These are phyloP conservation scores for Gracilaria caudata DNA, from an alignment of 23 red algal genomes.

Conservation along the genomic window DNA sequence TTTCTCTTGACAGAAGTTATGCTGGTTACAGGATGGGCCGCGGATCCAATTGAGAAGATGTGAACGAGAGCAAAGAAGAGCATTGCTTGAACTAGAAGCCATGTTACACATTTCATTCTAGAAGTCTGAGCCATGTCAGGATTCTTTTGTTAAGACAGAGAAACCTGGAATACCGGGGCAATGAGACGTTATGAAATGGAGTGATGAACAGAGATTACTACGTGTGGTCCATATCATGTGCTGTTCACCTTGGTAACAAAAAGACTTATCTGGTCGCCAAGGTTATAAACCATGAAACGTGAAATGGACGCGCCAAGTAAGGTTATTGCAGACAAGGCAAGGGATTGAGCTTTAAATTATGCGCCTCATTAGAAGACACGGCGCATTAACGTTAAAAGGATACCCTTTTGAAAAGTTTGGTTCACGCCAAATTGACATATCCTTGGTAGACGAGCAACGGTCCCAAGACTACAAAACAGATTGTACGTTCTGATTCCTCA, in stretches of 20 bases:
- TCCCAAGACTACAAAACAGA: too few relatives aligned
- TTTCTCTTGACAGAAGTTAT: background rate
- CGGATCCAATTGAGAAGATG: background rate
- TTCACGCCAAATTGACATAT: too few relatives aligned
- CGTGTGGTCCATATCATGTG: background rate
- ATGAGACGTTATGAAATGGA: background rate
- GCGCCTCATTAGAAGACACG: constrained; percentile 3
- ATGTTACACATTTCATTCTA: background rate
- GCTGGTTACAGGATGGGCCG: background rate
- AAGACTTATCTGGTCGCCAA: background rate
- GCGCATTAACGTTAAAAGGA: background rate
- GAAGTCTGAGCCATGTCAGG: background rate
- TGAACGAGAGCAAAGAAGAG: background rate
- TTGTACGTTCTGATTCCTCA: too few relatives aligned
- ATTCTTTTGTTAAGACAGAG: background rate
- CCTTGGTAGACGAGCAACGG: too few relatives aligned
- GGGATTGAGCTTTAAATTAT: background rate
- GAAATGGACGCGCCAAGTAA: background rate
- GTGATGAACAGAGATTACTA: background rate
- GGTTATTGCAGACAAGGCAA: background rate
- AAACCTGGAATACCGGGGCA: background rate
- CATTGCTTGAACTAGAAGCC: background rate
- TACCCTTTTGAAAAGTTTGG: too few relatives aligned
- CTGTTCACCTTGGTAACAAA: background rate
- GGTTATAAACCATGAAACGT: background rate